These are phyloP conservation scores for Colletotrichum scovillei DNA, from an alignment of 2,329 filamentous ascomycete species.

Conservation along the genomic window DNA sequence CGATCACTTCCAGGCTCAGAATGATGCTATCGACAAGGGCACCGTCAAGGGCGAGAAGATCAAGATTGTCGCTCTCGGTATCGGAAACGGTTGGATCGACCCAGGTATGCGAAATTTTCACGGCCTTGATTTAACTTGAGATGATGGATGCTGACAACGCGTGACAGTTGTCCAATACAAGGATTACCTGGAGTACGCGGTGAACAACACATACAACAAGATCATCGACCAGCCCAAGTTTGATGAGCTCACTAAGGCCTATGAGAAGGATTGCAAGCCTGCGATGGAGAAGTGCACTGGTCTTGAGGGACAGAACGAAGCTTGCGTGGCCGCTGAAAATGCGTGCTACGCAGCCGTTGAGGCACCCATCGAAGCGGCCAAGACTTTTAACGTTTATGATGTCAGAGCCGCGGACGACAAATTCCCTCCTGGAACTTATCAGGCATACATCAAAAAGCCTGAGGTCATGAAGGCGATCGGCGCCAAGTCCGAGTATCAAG, in stretches of 20 bases:
- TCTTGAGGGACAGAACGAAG: constrained; percentile 38
- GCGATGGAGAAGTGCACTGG: constrained; percentile 36
- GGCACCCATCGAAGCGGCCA: constrained; percentile 35
- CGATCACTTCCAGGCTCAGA: constrained; percentile 67
- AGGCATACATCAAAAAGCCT: constrained; percentile 50
- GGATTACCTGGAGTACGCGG: constrained; percentile 55
- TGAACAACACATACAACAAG: constrained; percentile 54
- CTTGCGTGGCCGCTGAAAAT: constrained; percentile 41
- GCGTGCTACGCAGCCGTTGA: constrained; percentile 43
- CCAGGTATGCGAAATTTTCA: constrained; percentile 12
- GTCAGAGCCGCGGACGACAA: constrained; percentile 52
- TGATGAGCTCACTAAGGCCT: constrained; percentile 26
- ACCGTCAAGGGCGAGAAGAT: constrained; percentile 54
- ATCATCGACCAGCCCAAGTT: constrained; percentile 38
- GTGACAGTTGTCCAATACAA: constrained; percentile 47
- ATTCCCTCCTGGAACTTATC: constrained; percentile 53
- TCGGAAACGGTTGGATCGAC: constrained; percentile 69
- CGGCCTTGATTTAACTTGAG: not conserved
- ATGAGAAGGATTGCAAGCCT: constrained; percentile 40
- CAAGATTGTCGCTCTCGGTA: constrained; percentile 63
- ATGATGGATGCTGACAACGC: not conserved
- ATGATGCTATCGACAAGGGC: constrained; percentile 59
- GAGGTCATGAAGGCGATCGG: constrained; percentile 56
- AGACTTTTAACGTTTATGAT: constrained; percentile 59
- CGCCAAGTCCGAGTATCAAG: constrained; percentile 52